Percentiles rank a stretch among this genome's conserved stretches.
phyloP scores from a whole-genome alignment of 2,329 filamentous ascomycete genomes.

The Gnomoniopsis sp. region DNA sequence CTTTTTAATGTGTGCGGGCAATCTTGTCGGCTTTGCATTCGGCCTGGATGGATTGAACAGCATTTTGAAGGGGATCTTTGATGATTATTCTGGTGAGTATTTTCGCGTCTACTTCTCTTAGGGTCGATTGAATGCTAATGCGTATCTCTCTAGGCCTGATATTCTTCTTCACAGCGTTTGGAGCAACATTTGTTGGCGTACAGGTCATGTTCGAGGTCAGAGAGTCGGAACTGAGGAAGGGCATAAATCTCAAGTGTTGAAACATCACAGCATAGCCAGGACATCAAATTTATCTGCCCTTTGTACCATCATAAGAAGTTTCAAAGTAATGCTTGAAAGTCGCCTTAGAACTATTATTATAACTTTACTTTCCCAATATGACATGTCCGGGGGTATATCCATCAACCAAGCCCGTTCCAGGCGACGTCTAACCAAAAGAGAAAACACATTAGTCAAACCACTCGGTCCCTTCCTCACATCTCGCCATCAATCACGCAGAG shows the following conservation, averaged over 20 bases:
- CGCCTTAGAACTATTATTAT: not conserved
- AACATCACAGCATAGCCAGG: not conserved
- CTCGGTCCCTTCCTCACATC: not conserved
- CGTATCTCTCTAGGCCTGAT: slow-evolving; percentile 49
- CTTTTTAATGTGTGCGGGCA: slow-evolving; percentile 93
- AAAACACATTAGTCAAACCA: not conserved
- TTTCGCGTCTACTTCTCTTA: not conserved
- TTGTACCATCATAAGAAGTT: not conserved
- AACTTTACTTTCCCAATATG: not conserved
- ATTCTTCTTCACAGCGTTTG: slow-evolving; percentile 70
- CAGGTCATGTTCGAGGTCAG: slow-evolving; percentile 97
- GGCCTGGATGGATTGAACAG: slow-evolving; percentile 82
- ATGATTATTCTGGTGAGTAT: slow-evolving; percentile 63
- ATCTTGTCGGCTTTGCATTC: slow-evolving; percentile 91
- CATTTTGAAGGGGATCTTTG: slow-evolving; percentile 71
- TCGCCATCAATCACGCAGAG: slow-evolving; percentile 5
- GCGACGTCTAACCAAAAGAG: not conserved
- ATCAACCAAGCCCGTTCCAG: not conserved
- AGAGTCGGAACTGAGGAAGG: slow-evolving; percentile 77
- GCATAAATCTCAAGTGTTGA: slow-evolving; percentile 80
- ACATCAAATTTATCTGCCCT: not conserved
- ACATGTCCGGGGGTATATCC: slow-evolving; percentile 12
- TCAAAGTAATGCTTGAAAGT: not conserved
- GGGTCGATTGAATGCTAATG: slow-evolving; percentile 6
- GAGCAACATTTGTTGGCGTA: slow-evolving; percentile 75